Conservation (phyloP, 2,329 filamentous ascomycete species). For the Colletotrichum higginsianum region DNA sequence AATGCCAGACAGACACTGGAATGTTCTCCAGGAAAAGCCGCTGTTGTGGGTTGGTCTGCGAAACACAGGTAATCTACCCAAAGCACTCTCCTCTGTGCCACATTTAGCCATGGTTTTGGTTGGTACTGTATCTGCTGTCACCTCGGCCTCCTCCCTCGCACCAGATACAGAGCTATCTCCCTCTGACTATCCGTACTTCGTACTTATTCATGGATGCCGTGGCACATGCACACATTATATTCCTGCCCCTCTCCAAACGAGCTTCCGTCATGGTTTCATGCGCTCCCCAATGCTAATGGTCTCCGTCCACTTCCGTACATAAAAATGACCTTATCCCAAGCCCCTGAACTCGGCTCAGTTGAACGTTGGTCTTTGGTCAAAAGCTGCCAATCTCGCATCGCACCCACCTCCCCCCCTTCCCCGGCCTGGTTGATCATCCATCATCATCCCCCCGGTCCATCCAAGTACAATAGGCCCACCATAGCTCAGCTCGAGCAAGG, state of each 20-base stretch:
- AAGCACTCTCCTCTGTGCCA: neutral
- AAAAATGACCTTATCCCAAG: slow-evolving; percentile 19
- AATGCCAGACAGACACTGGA: neutral
- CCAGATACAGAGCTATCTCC: neutral
- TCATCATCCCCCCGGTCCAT: slow-evolving; percentile 18
- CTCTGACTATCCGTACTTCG: neutral
- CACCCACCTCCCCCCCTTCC: slow-evolving; percentile 3
- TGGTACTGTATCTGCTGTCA: neutral
- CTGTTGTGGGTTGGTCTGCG: neutral
- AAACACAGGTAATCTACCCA: neutral
- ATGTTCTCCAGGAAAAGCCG: neutral
- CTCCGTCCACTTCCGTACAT: slow-evolving; percentile 9
- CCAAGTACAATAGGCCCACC: slow-evolving; percentile 20
- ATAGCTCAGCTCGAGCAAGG: slow-evolving; percentile 14
- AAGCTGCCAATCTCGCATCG: slow-evolving; percentile 15
- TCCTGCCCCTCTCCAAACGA: neutral
- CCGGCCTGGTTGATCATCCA: neutral
- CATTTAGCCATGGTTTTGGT: neutral
- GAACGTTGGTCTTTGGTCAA: neutral
- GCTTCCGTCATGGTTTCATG: slow-evolving; percentile 6
- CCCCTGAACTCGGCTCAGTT: slow-evolving; percentile 13
- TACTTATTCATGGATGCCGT: neutral
- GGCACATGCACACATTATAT: neutral
- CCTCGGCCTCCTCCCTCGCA: slow-evolving; percentile 10
- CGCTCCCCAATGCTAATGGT: neutral